Evolutionary conservation across 2,329 filamentous ascomycete species (phyloP).

Genomic region (Mycosphaerella arachidis): DNA sequence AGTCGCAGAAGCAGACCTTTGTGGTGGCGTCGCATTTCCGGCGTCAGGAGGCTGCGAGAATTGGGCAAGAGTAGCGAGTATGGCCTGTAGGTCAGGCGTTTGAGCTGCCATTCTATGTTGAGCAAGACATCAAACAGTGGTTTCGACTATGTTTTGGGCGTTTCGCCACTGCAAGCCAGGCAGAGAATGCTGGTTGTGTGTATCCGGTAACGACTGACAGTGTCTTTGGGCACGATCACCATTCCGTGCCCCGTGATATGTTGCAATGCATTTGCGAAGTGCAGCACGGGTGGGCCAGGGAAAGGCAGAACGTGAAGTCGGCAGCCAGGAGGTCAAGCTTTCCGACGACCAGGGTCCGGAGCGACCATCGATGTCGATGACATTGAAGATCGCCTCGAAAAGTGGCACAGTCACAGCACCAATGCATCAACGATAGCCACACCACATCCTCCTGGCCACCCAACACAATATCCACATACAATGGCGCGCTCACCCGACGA

Average conservation of each 20-base stretch:
- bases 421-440: neutral
- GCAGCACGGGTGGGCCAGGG: neutral
- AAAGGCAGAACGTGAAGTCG: neutral
- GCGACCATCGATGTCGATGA: neutral
- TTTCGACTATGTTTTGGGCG: neutral
- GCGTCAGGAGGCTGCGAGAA: conserved; percentile 9
- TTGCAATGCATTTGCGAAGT: neutral
- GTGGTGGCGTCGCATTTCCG: neutral
- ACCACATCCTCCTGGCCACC: neutral
- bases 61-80: conserved; percentile 34
- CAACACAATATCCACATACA: neutral
- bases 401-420: neutral
- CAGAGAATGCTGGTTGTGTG: neutral
- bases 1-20: conserved; percentile 1
- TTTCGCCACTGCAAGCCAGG: neutral
- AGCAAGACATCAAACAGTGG: neutral
- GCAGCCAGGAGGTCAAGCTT: neutral
- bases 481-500: conserved; percentile 69
- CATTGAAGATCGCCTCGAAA: neutral
- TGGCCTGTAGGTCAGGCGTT: conserved; percentile 30
- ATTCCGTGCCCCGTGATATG: neutral
- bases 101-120: neutral
- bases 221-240: neutral
- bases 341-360: neutral
- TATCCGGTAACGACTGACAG: neutral